Base-by-base conservation (phyloP, 768 basidiomycete species). In the Naganishia antarctica region DNA sequence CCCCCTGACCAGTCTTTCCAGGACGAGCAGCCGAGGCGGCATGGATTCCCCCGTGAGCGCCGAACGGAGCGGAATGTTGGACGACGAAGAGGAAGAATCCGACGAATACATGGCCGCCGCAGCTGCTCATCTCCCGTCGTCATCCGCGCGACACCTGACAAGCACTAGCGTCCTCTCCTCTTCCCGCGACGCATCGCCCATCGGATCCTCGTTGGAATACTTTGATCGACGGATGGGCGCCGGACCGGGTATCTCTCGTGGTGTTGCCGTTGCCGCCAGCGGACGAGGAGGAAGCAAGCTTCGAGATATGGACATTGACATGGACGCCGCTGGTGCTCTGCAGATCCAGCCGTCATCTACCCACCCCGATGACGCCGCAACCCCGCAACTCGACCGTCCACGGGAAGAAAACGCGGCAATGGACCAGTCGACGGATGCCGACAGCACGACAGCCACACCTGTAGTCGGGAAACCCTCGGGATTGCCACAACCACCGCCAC, bases 21-120 rank as follows among this genome's bases (percentile, higher is more conserved):
- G 62, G 18, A 57, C 62, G 40, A 43, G 34, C n/a, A 60, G 65
- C 53, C 50, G 66, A 13, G 66, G 66, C n/a, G n/a, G n/a, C 15
- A 53, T 67, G 40, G 66, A 67, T 60, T 58, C 51, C 4, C 66
- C 66, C 16, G 61, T 67, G 45, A 53, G 49, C 40, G 66, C 66
- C 18, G 66, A 67, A 40, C 28, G 66, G 28, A 62, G 60, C 18
- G 66, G 66, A 9, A 32, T 57, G 8, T 37, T 44, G 16, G 66
- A 48, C 12, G 66, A 62, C 37, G 66, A 67, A 32, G 65, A 66
- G 7, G 53, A 57, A 11, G 50, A 51, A 8, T 37, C 34, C 13
- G 53, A 57, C 37, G 53, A 57, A 26, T 34, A 34, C 4, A 25
- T 25, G 37, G 32, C 53, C 2, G 34, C 32, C 3, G 50, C 50